These are phyloP conservation scores for Arthrobotrys sinensis DNA, from an alignment of 2,329 filamentous ascomycete species.

Conservation along the genomic window DNA sequence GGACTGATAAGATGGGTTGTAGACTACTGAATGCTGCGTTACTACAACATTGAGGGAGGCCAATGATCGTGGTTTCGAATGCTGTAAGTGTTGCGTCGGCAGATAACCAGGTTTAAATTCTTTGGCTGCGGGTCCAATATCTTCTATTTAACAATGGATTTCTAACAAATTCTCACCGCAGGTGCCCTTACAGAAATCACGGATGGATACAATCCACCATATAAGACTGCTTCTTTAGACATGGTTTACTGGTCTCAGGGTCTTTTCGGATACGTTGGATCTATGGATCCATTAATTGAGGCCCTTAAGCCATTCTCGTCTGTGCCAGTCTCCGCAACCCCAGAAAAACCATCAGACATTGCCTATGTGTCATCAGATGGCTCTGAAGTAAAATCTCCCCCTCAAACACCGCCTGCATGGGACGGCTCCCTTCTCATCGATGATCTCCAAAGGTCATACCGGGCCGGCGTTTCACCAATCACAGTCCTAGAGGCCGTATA, in stretches of 20 bases:
- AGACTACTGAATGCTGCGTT: constrained; percentile 70
- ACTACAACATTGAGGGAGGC: constrained; percentile 73
- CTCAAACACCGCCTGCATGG: constrained; percentile 65
- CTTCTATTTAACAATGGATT: not conserved
- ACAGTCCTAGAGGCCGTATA: constrained; percentile 69
- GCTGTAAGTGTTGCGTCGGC: constrained; percentile 67
- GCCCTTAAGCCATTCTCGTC: constrained; percentile 39
- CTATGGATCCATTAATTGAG: constrained; percentile 56
- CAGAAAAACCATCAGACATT: constrained; percentile 47
- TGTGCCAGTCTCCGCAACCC: not conserved
- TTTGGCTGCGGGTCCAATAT: no score
- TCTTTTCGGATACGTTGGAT: constrained; percentile 66
- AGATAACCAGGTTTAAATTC: not conserved
- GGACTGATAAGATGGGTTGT: constrained; percentile 15
- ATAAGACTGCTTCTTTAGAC: constrained; percentile 67
- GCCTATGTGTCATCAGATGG: constrained; percentile 62
- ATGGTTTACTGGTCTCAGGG: constrained; percentile 67
- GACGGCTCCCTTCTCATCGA: constrained; percentile 69
- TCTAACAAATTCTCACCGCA: constrained; percentile 50
- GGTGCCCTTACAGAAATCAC: constrained; percentile 68
- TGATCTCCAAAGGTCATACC: constrained; percentile 69
- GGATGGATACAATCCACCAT: constrained; percentile 65
- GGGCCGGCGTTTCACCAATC: constrained; percentile 68
- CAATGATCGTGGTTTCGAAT: constrained; percentile 75
- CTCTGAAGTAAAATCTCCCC: constrained; percentile 61